phyloP scores from a whole-genome alignment of 2,329 filamentous ascomycete species.

The Botrytis galanthina region DNA sequence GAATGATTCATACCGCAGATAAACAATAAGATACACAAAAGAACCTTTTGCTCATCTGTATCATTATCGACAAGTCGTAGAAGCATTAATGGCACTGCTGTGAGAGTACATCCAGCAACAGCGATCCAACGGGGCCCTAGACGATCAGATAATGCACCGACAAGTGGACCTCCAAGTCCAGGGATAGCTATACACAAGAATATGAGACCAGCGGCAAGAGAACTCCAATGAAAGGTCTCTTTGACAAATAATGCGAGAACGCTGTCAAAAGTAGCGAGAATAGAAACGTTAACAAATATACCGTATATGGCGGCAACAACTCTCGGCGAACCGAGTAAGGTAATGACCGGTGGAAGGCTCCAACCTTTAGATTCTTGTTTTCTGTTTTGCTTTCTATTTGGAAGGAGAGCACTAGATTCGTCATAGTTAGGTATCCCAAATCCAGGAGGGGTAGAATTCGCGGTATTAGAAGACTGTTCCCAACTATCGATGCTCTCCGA shows the following conservation, averaged over 20 bases:
- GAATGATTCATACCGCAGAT: conserved; percentile 47
- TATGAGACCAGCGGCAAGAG: conserved; percentile 54
- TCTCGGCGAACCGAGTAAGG: conserved; percentile 29
- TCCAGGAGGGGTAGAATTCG: conserved; percentile 6
- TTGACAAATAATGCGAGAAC: conserved; percentile 55
- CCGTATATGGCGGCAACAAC: conserved; percentile 42
- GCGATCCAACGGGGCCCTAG: conserved; percentile 63
- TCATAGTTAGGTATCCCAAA: conserved; percentile 12
- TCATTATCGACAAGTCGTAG: conserved; percentile 61
- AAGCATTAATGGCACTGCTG: conserved; percentile 57
- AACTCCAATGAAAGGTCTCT: conserved; percentile 52
- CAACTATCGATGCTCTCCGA: not conserved
- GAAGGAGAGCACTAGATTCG: conserved; percentile 6
- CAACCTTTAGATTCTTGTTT: not conserved
- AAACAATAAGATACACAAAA: conserved; percentile 61
- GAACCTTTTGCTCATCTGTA: conserved; percentile 56
- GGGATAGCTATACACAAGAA: conserved; percentile 58
- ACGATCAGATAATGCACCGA: conserved; percentile 47
- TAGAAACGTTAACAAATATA: conserved; percentile 46
- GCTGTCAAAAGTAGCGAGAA: conserved; percentile 54
- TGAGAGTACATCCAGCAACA: conserved; percentile 54
- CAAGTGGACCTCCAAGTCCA: conserved; percentile 55
- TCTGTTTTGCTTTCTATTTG: not conserved
- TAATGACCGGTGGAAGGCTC: conserved; percentile 24
- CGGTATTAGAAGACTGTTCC: not conserved